Evolutionary conservation across 78 protist species (phyloP), one percentile per base, ranked within the genome.

Genomic region (Trichosphaerium sp.): DNA sequence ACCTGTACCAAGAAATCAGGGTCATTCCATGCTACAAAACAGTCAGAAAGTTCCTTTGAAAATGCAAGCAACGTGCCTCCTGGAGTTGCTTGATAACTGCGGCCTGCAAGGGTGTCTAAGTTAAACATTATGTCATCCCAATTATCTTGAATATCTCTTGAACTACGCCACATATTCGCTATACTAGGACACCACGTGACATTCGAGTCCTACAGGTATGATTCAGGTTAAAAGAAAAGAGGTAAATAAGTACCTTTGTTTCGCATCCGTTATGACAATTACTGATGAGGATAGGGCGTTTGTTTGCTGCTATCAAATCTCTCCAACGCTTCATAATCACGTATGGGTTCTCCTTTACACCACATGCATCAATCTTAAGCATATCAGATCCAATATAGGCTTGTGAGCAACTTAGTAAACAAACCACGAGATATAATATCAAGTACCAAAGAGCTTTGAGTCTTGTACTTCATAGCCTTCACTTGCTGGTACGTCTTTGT

Each of bases 281-380:
- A 6, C 41, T 31, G 29, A 54, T 31, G 41, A 54, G 59, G 10
- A 54, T 10, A 6, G 59, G 59, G 6, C 59, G 59, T 10, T 32
- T 32, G 26, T 21, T 54, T 29, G 59, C 59, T 31, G 26, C 29
- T 21, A 54, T 8, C 26, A 54, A 21, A 6, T 10, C 29, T 32
- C 6, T 6, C 59, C 59, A 54, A 6, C 59, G 59, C 10, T 21
- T 12, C 59, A 54, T 10, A 32, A 54, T 21, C 26, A 32, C 29
- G 6, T 54, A 6, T 29, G 59, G 26, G 10, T 29, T 8, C 59
- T 54, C 59, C 41, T 29, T 54, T 6, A 21, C 6, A 21, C 26
- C 59, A 10, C 59, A 54, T 21, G 59, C 59, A 10, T 54, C 59
- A 6, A 54, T 21, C 59, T 54, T 54, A 32, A 54, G 59, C 59